Evolutionary conservation across 192 early-diverging fungal species (phyloP).

Genomic region (Glomus cerebriforme): DNA sequence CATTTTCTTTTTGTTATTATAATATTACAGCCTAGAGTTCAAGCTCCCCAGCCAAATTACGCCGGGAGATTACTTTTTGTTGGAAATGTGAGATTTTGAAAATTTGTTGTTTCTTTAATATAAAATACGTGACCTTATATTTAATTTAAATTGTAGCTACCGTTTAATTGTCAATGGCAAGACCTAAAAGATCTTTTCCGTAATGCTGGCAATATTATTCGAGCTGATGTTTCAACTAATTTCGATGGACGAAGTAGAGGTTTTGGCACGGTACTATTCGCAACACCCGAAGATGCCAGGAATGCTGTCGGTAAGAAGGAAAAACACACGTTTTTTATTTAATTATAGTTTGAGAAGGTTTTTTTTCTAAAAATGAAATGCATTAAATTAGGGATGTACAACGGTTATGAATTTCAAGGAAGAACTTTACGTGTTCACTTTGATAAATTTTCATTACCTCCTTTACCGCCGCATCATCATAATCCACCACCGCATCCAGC

Average conservation of each 20-base stretch:
- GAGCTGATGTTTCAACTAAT: constrained; percentile 69
- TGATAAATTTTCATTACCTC: constrained; percentile 47
- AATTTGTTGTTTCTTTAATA: neutral
- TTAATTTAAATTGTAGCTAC: constrained; percentile 45
- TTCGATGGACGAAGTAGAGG: constrained; percentile 69
- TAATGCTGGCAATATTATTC: constrained; percentile 62
- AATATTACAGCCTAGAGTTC: constrained; percentile 18
- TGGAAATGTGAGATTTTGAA: constrained; percentile 66
- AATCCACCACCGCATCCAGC: constrained; percentile 40
- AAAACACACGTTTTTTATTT: neutral
- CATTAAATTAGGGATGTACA: constrained; percentile 44
- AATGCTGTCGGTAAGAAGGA: constrained; percentile 60
- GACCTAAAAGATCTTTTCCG: constrained; percentile 83
- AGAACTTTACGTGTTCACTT: constrained; percentile 52
- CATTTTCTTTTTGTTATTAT: neutral
- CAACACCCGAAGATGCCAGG: constrained; percentile 66
- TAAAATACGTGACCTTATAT: constrained; percentile 11
- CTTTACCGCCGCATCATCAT: constrained; percentile 35
- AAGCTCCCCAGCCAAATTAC: constrained; percentile 32
- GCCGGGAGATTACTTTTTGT: constrained; percentile 63
- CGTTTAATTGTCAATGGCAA: constrained; percentile 77
- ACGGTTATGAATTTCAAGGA: constrained; percentile 54
- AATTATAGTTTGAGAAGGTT: neutral
- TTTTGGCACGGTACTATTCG: constrained; percentile 74
- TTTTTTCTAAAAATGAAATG: neutral